phyloP scores from a whole-genome alignment of 2,329 filamentous ascomycete genomes.

The Aspergillus texensis region DNA sequence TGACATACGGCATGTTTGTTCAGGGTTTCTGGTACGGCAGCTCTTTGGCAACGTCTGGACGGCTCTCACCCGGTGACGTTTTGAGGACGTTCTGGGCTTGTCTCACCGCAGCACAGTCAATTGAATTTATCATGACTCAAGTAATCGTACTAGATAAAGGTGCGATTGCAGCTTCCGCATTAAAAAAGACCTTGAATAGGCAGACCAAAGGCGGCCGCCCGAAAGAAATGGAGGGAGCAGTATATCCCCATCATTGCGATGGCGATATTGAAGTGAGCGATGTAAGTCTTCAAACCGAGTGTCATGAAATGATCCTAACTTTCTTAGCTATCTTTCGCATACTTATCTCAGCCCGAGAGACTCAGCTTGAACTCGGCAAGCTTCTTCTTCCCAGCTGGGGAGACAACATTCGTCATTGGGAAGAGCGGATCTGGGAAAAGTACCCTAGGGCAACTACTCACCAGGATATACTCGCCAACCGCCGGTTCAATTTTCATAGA shows the following conservation, averaged over 20 bases:
- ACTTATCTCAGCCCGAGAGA: conserved; percentile 69
- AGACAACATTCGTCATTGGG: conserved; percentile 80
- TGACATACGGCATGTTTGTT: conserved; percentile 78
- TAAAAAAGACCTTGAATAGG: conserved; percentile 55
- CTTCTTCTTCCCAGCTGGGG: conserved; percentile 71
- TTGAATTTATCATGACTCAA: conserved; percentile 75
- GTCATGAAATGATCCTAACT: not conserved
- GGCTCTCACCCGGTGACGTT: conserved; percentile 65
- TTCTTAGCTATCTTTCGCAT: conserved; percentile 74
- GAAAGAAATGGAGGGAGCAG: conserved; percentile 32
- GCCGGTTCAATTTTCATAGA: conserved; percentile 72
- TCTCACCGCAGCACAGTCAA: conserved; percentile 72
- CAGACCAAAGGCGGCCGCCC: conserved; percentile 18
- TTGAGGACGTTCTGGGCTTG: conserved; percentile 85
- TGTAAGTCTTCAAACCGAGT: conserved; percentile 46
- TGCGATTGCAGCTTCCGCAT: conserved; percentile 68
- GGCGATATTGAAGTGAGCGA: conserved; percentile 72
- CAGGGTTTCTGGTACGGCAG: conserved; percentile 89
- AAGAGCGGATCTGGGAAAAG: conserved; percentile 91
- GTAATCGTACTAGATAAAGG: conserved; percentile 79
- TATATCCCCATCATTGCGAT: conserved; percentile 50
- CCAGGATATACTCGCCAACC: conserved; percentile 72
- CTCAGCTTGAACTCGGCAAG: conserved; percentile 63
- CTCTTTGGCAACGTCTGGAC: conserved; percentile 64
- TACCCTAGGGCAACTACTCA: conserved; percentile 77